Evolutionary conservation across 805 yeast genomes (phyloP), one percentile per base, ranked within the genome.

Genomic region (Myxozyma geophila): DNA sequence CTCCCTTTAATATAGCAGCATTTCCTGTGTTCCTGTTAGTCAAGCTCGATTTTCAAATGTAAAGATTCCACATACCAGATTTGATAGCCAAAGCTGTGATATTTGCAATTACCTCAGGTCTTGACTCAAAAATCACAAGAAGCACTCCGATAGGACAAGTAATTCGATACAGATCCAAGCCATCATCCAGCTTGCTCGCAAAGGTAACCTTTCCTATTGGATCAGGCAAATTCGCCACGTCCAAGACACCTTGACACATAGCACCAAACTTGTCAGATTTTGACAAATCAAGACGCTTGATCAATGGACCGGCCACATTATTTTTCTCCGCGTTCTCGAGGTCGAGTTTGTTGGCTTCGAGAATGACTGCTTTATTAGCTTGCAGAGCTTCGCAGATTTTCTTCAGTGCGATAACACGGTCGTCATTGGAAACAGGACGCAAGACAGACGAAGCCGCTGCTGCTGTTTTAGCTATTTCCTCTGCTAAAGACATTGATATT

Each of bases 41-140:
- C 40, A 15, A 15, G 39, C 7, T 19, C 48, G 15, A 13, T 36
- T 9, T 21, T 33, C 9, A 10, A 15, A 15, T 35, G 28, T 7
- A n/a, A 13, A 33, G n/a, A 17, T 6, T n/a, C 4, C 12, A 2
- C 51, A 33, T 95, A 54, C 98, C 98, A 1, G 97, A 91, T 76
- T 96, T 95, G 74, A 95, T 87, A 19, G 98, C 97, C 71, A 95
- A 81, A 0, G 99, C 95, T 13, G 97, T 88, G 72, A 95, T 95
- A 74, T 95, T 96, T 59, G 99, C 99, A 79, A 95, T 95, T 10
- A 95, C 99, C 75, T 95, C 99, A 44, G 99, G 99, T 73, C 99
- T 84, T 37, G 96, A 86, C 77, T 95, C 99, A 75, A 95, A 95
- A 60, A 95, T 96, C 52, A 95, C 92, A 66, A 95, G 80, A 51